Percentiles rank a stretch among this genome's conserved stretches.
Evolutionary conservation across 805 yeast species (phyloP).

Genomic region (Cyberlindnera americana): DNA sequence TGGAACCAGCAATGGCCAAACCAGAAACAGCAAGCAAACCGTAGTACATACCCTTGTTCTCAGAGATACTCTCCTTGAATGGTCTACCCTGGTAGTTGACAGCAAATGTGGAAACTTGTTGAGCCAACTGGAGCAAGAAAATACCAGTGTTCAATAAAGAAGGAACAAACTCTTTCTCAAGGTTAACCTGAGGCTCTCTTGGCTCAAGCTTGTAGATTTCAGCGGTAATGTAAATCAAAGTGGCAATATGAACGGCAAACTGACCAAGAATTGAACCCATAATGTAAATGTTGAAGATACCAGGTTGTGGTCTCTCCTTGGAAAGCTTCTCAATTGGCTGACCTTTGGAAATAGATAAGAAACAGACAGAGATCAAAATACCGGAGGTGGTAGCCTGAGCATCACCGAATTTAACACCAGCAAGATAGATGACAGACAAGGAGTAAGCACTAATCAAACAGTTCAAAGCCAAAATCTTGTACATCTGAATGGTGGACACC

Average conservation of each 20-base stretch:
- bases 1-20: conserved; percentile 84
- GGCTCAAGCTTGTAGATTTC: conserved; percentile 90
- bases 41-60: conserved; percentile 95
- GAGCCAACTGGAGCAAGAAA: conserved; percentile 89
- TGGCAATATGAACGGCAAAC: conserved; percentile 84
- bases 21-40: conserved; percentile 90
- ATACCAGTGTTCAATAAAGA: conserved; percentile 94
- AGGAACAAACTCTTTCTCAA: conserved; percentile 85
- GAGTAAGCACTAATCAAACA: conserved; percentile 97
- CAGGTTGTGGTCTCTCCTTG: conserved; percentile 94
- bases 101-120: conserved; percentile 96
- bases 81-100: conserved; percentile 98
- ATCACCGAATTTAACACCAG: conserved; percentile 98
- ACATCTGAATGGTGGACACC: conserved; percentile 97
- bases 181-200: conserved; percentile 83
- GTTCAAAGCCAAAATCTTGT: conserved; percentile 93
- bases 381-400: conserved; percentile 98
- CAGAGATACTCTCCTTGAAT: conserved; percentile 84
- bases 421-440: conserved; percentile 85
- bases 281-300: conserved; percentile 90
- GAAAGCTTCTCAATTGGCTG: conserved; percentile 85
- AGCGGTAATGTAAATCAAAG: conserved; percentile 76
- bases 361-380: conserved; percentile 84
- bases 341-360: conserved; percentile 92
- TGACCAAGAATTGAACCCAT: conserved; percentile 98